Evolutionary conservation across 306 rosid genomes (phyloP), one percentile per base, ranked within the genome.

Genomic region (Cyamopsis tetragonoloba): DNA sequence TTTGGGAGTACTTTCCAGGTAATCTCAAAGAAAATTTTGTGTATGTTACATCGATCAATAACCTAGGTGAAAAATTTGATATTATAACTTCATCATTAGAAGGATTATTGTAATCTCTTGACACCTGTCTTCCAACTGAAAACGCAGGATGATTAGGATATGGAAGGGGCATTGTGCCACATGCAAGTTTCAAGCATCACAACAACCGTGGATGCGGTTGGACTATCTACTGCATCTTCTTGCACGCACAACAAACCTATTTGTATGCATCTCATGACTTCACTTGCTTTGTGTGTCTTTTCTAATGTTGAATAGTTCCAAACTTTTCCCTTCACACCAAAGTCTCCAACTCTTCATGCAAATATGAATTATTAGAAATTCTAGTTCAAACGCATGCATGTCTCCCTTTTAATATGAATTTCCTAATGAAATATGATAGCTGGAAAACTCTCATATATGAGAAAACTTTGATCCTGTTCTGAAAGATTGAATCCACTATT

Each of bases 231-330:
- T 37, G 82, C 85, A 38, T 84, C 87, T 51, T 83, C 82, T 10
- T 87, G 85, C 3, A 79, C 87, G 44, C 91, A 83, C 31, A 86
- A 64, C 42, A 87, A 81, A 39, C 84, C 84, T 27, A 87, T 75
- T 2, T 80, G 83, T 53, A 82, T 70, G 56, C 86, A 76, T 32
- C 46, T 80, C 31, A 61, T 15, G 10, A 76, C 72, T 57, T 87
- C 84, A 14, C 4, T 72, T 3, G 0, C 17, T 3, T 5, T 54
- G 55, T 57, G 19, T 3, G 76, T n/a, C 17, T 76, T 42, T 58
- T 32, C 72, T 12, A 87, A 38, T 22, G 20, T 24, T 46, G 85
- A 80, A 59, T n/a, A 84, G 28, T 51, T 82, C 80, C 70, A 63
- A 34, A 38, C 66, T 6, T 58, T 58, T 77, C 43, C 82, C 87